Evolutionary conservation across 116 monocot species (phyloP), one percentile per base, ranked within the genome.

Genomic region (Iris pallida): DNA sequence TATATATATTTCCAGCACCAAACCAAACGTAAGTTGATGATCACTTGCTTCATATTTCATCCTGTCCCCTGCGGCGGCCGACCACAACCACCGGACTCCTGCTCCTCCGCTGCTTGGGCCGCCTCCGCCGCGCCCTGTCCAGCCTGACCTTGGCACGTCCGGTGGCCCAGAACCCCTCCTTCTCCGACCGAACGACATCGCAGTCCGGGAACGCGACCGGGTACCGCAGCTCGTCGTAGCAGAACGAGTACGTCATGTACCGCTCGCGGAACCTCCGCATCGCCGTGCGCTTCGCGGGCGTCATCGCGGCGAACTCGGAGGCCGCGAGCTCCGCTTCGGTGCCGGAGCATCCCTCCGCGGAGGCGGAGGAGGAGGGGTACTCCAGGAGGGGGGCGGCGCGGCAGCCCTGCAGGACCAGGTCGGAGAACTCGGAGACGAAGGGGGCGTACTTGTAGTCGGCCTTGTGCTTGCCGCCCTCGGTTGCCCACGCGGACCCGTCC

Each of bases 401-500:
- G 75, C 90, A 86, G 17, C 87, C 90, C 0, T 52, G 55, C 46
- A 90, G 77, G 65, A 84, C 63, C 5, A 90, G 79, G 57, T 81
- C 55, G 76, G 84, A 77, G 81, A 90, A 82, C 2, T 86, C 81
- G 15, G 81, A 41, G 2, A 66, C 53, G 77, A 84, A 90, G 12
- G 90, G 84, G 13, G 90, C 66, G 54, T 79, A 80, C 53, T 77
- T 79, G 79, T 84, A 90, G 65, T 82, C 69, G 16, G 77, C 77
- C 59, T 79, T 79, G 79, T 82, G 64, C 65, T 58, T 73, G 16
- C 90, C 90, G 16, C 81, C 79, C 54, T 55, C 52, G 20, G 90
- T 90, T 11, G 90, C 87, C 90, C 87, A 90, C 1, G 71, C 49
- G 1, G 87, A 86, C 5, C 84, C 87, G 65, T 90, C 87, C 87